Evolutionary conservation across 805 yeast genomes (phyloP).

Genomic region (Blastobotrys parvus): DNA sequence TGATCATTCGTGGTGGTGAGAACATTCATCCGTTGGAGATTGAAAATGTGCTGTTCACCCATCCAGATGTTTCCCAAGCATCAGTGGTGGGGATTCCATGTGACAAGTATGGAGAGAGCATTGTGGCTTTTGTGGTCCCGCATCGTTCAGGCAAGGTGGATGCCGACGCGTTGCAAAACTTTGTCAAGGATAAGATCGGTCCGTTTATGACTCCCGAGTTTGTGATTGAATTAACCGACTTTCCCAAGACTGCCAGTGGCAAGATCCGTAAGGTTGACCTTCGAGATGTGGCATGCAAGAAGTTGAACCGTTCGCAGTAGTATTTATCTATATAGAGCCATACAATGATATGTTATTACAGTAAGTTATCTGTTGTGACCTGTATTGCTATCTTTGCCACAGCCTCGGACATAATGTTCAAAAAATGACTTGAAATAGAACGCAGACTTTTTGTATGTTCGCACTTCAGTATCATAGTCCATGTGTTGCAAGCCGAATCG

Average conservation of each 20-base stretch:
- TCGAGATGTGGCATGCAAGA: slow-evolving; percentile 11
- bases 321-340: no score
- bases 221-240: slow-evolving; percentile 18
- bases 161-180: slow-evolving; percentile 15
- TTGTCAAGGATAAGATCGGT: slow-evolving; percentile 19
- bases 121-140: slow-evolving; percentile 22
- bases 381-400: no score
- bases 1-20: slow-evolving; percentile 28
- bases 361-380: no score
- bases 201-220: slow-evolving; percentile 26
- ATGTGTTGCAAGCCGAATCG: slow-evolving; percentile 15
- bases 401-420: neutral
- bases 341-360: no score
- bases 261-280: slow-evolving; percentile 27
- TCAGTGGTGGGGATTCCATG: slow-evolving; percentile 26
- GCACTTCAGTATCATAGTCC: slow-evolving; percentile 8
- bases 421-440: neutral
- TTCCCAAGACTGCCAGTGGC: slow-evolving; percentile 27
- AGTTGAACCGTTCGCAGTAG: neutral
- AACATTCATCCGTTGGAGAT: slow-evolving; percentile 27
- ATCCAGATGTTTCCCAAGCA: slow-evolving; percentile 22
- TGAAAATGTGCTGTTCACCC: slow-evolving; percentile 22
- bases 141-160: slow-evolving; percentile 10
- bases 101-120: slow-evolving; percentile 24
- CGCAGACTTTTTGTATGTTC: slow-evolving; percentile 14